Percentiles rank a stretch among this genome's conserved stretches.
Conservation (phyloP, 805 yeast species). For the Lipomyces lipofer region DNA sequence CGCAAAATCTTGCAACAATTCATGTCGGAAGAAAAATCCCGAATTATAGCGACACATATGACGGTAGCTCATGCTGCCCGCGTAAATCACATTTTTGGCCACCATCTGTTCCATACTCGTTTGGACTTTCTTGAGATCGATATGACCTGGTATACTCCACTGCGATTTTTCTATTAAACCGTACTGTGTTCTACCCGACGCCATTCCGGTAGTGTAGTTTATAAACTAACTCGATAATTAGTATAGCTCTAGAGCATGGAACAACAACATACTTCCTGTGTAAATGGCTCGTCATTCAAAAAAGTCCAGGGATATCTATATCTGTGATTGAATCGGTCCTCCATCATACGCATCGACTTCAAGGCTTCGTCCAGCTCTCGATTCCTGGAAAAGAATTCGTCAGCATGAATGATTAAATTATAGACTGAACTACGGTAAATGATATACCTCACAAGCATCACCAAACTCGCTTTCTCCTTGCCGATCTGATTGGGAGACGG, state of each 20-base stretch:
- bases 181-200: constrained; percentile 68
- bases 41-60: constrained; percentile 96
- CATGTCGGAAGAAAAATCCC: constrained; percentile 84
- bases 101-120: constrained; percentile 49
- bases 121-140: constrained; percentile 59
- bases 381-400: constrained; percentile 54
- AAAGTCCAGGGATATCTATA: constrained; percentile 91
- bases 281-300: constrained; percentile 75
- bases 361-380: constrained; percentile 57
- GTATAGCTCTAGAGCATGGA: neutral
- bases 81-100: constrained; percentile 57
- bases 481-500: constrained; percentile 41
- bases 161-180: constrained; percentile 72
- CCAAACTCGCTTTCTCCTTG: constrained; percentile 75
- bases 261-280: constrained; percentile 47
- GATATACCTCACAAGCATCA: constrained; percentile 71
- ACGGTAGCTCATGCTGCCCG: constrained; percentile 66
- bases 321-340: constrained; percentile 74
- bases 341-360: constrained; percentile 65
- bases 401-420: too few species aligned
- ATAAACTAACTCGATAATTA: constrained; percentile 47
- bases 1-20: constrained; percentile 67
- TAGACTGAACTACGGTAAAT: too few species aligned
- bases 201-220: constrained; percentile 50
- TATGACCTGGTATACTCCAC: constrained; percentile 76